phyloP scores from a whole-genome alignment of 805 yeast genomes.

The Maudiozyma bulderi region DNA sequence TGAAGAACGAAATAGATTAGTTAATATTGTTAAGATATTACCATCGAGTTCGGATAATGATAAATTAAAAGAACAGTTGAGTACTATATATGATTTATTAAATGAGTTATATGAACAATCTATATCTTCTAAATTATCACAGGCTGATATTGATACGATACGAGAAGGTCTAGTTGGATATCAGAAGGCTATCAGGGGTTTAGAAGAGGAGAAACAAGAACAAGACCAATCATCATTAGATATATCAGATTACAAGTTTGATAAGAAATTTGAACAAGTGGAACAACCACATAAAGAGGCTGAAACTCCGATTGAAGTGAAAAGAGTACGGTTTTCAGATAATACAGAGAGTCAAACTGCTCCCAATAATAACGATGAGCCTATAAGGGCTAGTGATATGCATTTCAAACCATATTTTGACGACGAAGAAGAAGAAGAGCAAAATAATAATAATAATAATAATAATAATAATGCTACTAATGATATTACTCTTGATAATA shows the following conservation, averaged over 20 bases:
- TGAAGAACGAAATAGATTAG: constrained; percentile 23
- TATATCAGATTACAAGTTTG: neutral
- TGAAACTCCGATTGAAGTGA: constrained; percentile 1
- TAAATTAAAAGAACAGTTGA: constrained; percentile 16
- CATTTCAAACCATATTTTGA: constrained; percentile 21
- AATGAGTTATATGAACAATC: constrained; percentile 8
- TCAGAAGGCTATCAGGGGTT: neutral
- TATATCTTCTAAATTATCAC: constrained; percentile 1
- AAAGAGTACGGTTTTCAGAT: constrained; percentile 21
- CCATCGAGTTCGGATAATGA: constrained; percentile 23
- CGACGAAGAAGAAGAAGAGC: constrained; percentile 5
- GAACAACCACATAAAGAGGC: neutral
- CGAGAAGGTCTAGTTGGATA: neutral
- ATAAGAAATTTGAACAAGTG: neutral
- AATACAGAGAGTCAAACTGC: neutral
- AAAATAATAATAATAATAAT: neutral
- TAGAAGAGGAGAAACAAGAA: neutral
- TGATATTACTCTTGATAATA: neutral
- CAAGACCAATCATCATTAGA: neutral
- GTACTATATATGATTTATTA: constrained; percentile 11
- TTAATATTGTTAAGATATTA: constrained; percentile 10
- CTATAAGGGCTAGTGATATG: neutral
- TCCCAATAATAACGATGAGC: too few relatives aligned
- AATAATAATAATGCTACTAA: neutral
- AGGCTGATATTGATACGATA: constrained; percentile 4